These are phyloP conservation scores for Haberlea rhodopensis DNA, from an alignment of 257 asterid species.

Conservation along the genomic window DNA sequence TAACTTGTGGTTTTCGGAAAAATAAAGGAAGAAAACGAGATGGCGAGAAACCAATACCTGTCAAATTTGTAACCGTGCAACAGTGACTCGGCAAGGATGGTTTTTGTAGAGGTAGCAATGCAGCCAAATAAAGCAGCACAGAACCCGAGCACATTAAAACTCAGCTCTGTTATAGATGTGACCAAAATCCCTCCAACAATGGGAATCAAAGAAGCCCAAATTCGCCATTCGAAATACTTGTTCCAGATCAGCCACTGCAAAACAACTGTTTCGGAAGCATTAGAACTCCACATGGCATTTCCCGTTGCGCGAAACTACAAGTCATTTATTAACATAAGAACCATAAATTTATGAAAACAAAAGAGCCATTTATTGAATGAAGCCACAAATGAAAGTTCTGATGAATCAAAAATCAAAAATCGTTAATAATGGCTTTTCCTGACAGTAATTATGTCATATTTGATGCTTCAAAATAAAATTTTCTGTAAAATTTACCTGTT, in stretches of 20 bases:
- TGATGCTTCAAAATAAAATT: neutral
- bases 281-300: constrained; percentile 11
- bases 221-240: constrained; percentile 67
- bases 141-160: constrained; percentile 67
- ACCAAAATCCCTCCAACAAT: constrained; percentile 83
- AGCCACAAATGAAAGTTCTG: neutral
- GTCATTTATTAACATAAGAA: neutral
- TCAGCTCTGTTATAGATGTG: constrained; percentile 75
- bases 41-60: constrained; percentile 38
- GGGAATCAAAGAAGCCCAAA: constrained; percentile 76
- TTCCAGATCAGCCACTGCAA: constrained; percentile 83
- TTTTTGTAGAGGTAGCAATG: constrained; percentile 75
- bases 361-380: neutral
- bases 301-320: neutral
- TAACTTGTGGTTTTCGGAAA: neutral
- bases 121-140: constrained; percentile 86
- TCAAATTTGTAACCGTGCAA: constrained; percentile 79
- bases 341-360: neutral
- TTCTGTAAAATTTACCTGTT: constrained; percentile 44
- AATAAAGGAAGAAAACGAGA: neutral
- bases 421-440: neutral
- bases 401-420: neutral
- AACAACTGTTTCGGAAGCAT: constrained; percentile 46
- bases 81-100: constrained; percentile 78
- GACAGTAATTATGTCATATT: neutral